Evolutionary conservation across 768 basidiomycete genomes (phyloP).

Genomic region (Rhizopogon rudus): DNA sequence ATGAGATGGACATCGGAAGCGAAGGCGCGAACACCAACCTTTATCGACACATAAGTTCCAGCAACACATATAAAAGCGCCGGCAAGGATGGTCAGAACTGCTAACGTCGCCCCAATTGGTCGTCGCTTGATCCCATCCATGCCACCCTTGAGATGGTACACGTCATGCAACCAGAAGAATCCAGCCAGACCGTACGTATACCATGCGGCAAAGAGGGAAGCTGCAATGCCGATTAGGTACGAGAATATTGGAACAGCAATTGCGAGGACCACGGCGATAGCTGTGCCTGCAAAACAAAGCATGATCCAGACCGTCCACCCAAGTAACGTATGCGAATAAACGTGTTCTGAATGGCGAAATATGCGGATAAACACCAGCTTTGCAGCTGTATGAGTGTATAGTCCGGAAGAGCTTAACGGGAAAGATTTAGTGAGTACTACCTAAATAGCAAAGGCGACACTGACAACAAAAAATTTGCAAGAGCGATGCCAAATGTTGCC

Average conservation of each 20-base stretch:
- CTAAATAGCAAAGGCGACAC: constrained; percentile 4
- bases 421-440: neutral
- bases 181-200: constrained; percentile 51
- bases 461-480: constrained; percentile 49
- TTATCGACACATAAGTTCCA: constrained; percentile 48
- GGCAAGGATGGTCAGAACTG: constrained; percentile 38
- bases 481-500: constrained; percentile 41
- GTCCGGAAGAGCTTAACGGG: constrained; percentile 33
- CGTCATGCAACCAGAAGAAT: constrained; percentile 51
- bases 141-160: constrained; percentile 37
- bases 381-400: constrained; percentile 49
- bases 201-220: constrained; percentile 54
- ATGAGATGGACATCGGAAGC: neutral
- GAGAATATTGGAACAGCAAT: constrained; percentile 52
- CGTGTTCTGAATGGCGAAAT: constrained; percentile 43
- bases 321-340: constrained; percentile 45
- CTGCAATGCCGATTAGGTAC: constrained; percentile 47
- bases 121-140: constrained; percentile 26
- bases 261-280: constrained; percentile 42
- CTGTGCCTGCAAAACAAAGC: constrained; percentile 32
- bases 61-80: constrained; percentile 51
- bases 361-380: constrained; percentile 49
- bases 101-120: constrained; percentile 30
- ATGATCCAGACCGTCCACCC: constrained; percentile 45
- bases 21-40: constrained; percentile 27